Percentiles rank a stretch among this genome's conserved stretches.
These are phyloP conservation scores for Penicillium sp. DNA, from an alignment of 2,329 filamentous ascomycete species.

Conservation along the genomic window DNA sequence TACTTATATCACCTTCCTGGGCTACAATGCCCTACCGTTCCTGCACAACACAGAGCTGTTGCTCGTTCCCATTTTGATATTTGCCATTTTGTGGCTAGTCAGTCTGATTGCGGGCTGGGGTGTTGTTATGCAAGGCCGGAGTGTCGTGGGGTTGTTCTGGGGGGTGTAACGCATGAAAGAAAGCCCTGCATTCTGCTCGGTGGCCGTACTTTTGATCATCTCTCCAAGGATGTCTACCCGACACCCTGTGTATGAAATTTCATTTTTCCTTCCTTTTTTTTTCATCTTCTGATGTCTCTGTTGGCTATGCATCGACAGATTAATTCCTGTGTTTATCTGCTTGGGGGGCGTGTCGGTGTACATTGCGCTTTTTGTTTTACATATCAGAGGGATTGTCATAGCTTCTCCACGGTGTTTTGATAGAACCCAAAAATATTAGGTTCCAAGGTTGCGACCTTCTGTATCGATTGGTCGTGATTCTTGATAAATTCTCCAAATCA, in stretches of 20 bases:
- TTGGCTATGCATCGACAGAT: slow-evolving; percentile 17
- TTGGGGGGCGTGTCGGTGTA: slow-evolving; percentile 27
- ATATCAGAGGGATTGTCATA: slow-evolving; percentile 3
- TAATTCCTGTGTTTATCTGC: slow-evolving; percentile 9
- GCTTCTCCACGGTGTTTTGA: neutral
- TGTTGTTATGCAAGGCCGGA: slow-evolving; percentile 45
- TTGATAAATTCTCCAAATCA: neutral
- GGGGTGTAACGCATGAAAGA: slow-evolving; percentile 31
- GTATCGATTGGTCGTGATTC: neutral
- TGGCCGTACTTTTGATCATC: neutral
- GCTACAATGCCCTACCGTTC: slow-evolving; percentile 69
- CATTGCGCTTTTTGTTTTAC: slow-evolving; percentile 18
- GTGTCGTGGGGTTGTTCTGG: slow-evolving; percentile 46
- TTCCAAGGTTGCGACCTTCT: neutral
- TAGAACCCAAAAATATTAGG: slow-evolving; percentile 1
- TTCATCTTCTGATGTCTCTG: slow-evolving; percentile 1
- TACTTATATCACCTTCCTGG: slow-evolving; percentile 67
- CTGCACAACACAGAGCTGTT: slow-evolving; percentile 67
- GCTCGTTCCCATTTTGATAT: slow-evolving; percentile 61
- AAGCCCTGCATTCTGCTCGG: neutral
- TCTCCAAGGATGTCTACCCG: neutral
- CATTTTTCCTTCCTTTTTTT: slow-evolving; percentile 8
- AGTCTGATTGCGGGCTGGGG: slow-evolving; percentile 50
- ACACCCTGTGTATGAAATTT: slow-evolving; percentile 17
- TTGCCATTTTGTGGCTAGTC: slow-evolving; percentile 60